These are phyloP conservation scores for Obelidium mucronatum DNA, from an alignment of 192 early-diverging fungal species.

Conservation along the genomic window DNA sequence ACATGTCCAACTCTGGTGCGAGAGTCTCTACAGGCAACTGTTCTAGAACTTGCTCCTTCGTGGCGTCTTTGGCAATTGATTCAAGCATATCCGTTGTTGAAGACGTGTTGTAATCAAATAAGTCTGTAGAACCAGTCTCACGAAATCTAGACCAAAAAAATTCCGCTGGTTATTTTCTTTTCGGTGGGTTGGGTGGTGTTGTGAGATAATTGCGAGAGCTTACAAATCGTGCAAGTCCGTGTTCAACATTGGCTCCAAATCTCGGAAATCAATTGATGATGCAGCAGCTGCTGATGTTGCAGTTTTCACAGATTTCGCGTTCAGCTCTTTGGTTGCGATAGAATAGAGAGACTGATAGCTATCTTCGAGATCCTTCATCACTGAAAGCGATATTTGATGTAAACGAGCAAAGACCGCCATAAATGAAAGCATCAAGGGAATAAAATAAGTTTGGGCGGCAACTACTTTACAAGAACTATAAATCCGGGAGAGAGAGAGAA, in stretches of 20 bases:
- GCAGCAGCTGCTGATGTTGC: background rate
- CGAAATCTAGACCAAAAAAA: too few relatives aligned
- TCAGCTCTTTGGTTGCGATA: background rate
- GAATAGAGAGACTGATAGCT: background rate
- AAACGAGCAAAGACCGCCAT: slow-evolving; percentile 3
- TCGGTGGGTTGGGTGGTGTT: too few relatives aligned
- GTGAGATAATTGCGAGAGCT: too few relatives aligned
- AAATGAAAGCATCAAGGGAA: background rate
- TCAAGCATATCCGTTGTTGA: too few relatives aligned
- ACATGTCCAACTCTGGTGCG: background rate
- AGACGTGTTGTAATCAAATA: too few relatives aligned
- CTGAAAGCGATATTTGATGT: background rate
- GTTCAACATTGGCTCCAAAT: background rate
- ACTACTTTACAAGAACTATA: slow-evolving; percentile 4
- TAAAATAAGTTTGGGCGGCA: slow-evolving; percentile 10
- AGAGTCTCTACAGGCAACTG: background rate
- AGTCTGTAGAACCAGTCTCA: too few relatives aligned
- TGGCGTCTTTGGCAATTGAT: too few relatives aligned
- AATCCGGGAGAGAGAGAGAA: too few relatives aligned
- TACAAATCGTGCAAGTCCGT: background rate
- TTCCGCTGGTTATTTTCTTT: too few relatives aligned
- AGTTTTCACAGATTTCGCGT: background rate
- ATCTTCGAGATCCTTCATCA: background rate
- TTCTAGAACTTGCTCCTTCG: too few relatives aligned
- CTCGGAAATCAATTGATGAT: background rate